Evolutionary conservation across 108 stramenopile genomes (phyloP), one percentile per base, ranked within the genome.

Genomic region (Bacterosira constricta): DNA sequence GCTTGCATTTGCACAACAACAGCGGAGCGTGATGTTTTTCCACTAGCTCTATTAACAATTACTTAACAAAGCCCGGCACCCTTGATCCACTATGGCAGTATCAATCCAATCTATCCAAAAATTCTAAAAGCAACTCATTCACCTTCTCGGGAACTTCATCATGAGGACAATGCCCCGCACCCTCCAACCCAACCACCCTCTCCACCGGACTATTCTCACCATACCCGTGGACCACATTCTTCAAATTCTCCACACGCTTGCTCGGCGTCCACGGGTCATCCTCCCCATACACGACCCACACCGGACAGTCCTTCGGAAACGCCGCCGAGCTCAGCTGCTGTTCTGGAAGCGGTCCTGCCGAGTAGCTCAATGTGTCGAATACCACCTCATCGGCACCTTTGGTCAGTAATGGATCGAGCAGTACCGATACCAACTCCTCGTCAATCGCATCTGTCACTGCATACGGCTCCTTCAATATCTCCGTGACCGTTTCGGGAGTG

Each of bases 91-190:
- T 23, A 47, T 23, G 23, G 23, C 47, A 25, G 6, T 0, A 21
- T 21, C n/a, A 7, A 8, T 20, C 41, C 52, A 75, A 51, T 36
- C 76, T 71, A 29, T 90, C 64, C 74, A 97, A 70, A 67, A 96
- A 98, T 36, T 96, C 85, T 45, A 91, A 69, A 7, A 98, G 53
- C 35, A 97, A 70, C 0, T 81, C 78, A 75, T 98, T 93, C 35
- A 97, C 96, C 46, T 90, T 69, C 26, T 96, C 94, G 29, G 97
- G 96, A 9, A 85, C 85, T 68, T 98, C 96, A 71, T 98, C 97
- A 72, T 94, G 91, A 25, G 97, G 97, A 80, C 97, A 98, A 78
- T 98, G 97, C 11, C 97, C 97, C 20, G 89, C 90, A 10, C 93
- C 96, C 6, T 86, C 83, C 46, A 91, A 88, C 17, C 76, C 86